Conservation (phyloP, 2,329 filamentous ascomycete genomes). For the Podosphaera aphanis region DNA sequence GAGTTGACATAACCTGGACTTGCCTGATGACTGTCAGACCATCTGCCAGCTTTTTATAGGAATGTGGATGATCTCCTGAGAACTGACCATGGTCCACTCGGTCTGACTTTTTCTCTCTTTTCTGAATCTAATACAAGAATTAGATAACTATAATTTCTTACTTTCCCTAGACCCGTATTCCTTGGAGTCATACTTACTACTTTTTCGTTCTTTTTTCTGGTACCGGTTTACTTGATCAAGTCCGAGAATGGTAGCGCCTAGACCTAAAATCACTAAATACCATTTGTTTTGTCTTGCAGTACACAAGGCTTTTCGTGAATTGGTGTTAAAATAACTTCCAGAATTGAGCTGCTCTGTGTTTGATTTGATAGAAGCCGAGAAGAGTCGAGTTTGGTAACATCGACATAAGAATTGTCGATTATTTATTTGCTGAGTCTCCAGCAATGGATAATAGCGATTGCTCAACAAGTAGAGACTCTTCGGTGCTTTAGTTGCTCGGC, state of each 20-base stretch:
- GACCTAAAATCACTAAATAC: constrained; percentile 45
- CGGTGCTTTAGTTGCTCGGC: background rate
- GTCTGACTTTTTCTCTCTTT: constrained; percentile 35
- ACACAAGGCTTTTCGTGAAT: constrained; percentile 32
- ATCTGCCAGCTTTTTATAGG: background rate
- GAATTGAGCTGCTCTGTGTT: constrained; percentile 10
- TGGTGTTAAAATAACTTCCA: constrained; percentile 14
- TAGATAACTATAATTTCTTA: constrained; percentile 12
- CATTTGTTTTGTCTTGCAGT: constrained; percentile 41
- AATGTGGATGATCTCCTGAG: background rate
- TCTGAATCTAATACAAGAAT: background rate
- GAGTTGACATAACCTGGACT: constrained; percentile 50
- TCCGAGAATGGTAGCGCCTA: constrained; percentile 45
- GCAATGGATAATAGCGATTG: constrained; percentile 2
- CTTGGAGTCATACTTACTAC: background rate
- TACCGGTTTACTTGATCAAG: constrained; percentile 37
- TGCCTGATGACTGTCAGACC: constrained; percentile 23
- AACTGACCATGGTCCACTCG: constrained; percentile 39
- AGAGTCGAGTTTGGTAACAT: constrained; percentile 7
- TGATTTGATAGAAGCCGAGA: constrained; percentile 12
- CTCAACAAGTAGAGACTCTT: background rate
- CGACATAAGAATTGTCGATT: background rate
- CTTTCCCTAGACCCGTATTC: constrained; percentile 7
- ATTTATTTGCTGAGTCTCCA: background rate
- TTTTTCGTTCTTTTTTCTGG: background rate